Percentiles rank a stretch among this genome's conserved stretches.
Conservation (phyloP, 441 rosid species). For the Euphorbia celastroides region DNA sequence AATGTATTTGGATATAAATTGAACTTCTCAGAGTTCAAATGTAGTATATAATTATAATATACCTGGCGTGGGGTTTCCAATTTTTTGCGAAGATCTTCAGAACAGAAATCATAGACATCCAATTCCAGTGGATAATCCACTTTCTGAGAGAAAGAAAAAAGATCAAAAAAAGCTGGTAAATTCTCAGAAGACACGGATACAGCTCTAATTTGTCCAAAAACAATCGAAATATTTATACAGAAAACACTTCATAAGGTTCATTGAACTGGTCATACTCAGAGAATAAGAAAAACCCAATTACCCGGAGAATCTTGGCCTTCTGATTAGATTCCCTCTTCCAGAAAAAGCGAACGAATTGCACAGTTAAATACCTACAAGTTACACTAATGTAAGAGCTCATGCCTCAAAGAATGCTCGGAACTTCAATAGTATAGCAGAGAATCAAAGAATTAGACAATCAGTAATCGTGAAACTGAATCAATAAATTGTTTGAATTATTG, state of each 20-base stretch:
- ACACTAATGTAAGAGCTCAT: not conserved
- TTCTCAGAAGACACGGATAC: not conserved
- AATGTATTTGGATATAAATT: not conserved
- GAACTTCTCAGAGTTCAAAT: slow-evolving; percentile 9
- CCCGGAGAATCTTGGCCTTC: slow-evolving; percentile 97
- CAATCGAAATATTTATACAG: not conserved
- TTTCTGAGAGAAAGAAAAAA: slow-evolving; percentile 50
- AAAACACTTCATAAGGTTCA: not conserved
- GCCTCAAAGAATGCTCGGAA: not conserved
- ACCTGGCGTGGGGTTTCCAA: slow-evolving; percentile 94
- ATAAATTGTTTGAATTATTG: not conserved
- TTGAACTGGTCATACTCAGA: not conserved
- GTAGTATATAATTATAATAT: no score
- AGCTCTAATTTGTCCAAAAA: not conserved
- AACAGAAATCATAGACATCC: slow-evolving; percentile 89
- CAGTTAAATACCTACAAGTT: slow-evolving; percentile 70
- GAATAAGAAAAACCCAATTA: slow-evolving; percentile 21
- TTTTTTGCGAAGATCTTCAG: slow-evolving; percentile 69
- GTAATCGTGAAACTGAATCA: not conserved
- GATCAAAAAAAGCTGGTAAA: slow-evolving; percentile 3
- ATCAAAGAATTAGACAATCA: not conserved
- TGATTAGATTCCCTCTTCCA: slow-evolving; percentile 99
- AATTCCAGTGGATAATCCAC: slow-evolving; percentile 93
- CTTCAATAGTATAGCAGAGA: not conserved
- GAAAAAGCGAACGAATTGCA: slow-evolving; percentile 98